Evolutionary conservation across 371 early-diverging fungal genomes (phyloP).

Genomic region (Actinomortierella wolfii): DNA sequence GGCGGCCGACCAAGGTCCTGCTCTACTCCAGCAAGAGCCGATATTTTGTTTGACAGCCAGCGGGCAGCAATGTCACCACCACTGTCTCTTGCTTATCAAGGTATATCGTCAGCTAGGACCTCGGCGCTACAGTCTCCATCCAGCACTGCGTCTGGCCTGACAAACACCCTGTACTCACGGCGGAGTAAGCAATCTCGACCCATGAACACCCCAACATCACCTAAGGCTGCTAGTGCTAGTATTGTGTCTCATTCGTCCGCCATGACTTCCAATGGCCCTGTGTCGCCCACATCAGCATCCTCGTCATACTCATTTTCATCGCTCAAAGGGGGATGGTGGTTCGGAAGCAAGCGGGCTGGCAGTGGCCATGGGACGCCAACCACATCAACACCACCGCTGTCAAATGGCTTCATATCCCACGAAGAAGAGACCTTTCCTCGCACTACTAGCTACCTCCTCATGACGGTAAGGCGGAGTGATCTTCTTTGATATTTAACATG

Average conservation of each 20-base stretch:
- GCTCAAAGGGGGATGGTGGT: too few relatives aligned
- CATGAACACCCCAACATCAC: too few relatives aligned
- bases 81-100: too few relatives aligned
- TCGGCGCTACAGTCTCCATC: too few relatives aligned
- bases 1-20: neutral
- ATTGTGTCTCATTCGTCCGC: too few relatives aligned
- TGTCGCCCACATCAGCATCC: neutral
- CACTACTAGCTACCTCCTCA: slow-evolving; percentile 33
- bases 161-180: too few relatives aligned
- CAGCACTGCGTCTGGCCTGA: too few relatives aligned
- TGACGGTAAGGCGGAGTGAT: slow-evolving; percentile 17
- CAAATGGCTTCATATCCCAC: neutral
- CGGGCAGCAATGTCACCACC: neutral
- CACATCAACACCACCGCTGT: neutral
- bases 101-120: too few relatives aligned
- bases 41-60: neutral
- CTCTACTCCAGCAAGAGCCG: neutral
- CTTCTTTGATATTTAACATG: neutral
- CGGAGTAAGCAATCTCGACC: too few relatives aligned
- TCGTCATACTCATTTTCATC: neutral
- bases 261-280: too few relatives aligned
- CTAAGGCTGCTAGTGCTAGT: too few relatives aligned
- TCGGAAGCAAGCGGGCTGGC: neutral
- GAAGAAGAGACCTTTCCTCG: slow-evolving; percentile 13
- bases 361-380: neutral